Base-by-base conservation (phyloP, 2,329 filamentous ascomycete genomes). In the Epicoccum sorghinum region DNA sequence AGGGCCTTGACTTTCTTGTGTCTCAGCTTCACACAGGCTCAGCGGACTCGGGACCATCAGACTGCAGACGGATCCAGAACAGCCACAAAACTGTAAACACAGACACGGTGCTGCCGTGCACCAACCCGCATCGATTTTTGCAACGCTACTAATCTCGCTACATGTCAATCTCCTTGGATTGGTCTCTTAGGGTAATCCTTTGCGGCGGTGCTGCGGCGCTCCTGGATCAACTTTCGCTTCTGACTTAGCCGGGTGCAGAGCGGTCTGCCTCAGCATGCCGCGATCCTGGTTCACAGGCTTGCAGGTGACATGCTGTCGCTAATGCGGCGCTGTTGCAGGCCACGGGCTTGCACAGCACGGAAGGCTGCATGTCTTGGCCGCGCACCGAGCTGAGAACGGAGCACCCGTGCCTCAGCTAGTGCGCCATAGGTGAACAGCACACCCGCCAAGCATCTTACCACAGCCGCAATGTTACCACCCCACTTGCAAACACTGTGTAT, bases 111-210 rank as follows among this genome's bases (percentile, higher is more conserved):
- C 46, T 47, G 47, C 59, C 51, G 46, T 43, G 59, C 59, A 56
- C 60, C 52, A 55, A 64, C 57, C 47, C 23, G 33, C 35, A 45
- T 52, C 44, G 46, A 57, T 61, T 60, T 57, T 59, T 55, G 25
- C 52, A 43, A 61, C 59, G 48, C 30, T 38, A 33, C 51, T 61
- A 52, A 64, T 58, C 52, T 66, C 61, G 61, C 59, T 61, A 29
- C 47, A 38, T 41, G 25, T 43, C 48, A 32, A 47, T 40, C 53
- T 32, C 27, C 49, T 29, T 23, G 14, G 38, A 57, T 57, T 59
- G 52, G 56, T 35, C 38, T 52, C 38, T 44, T 36, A 54, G 45
- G 46, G 43, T 49, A 27, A 36, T 37, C 36, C 40, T 29, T 43
- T 27, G 49, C 53, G 55, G 55, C 54, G 47, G 53, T 64, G 60